Base-by-base conservation (phyloP, 2,329 filamentous ascomycete species). In the Juglanconis sp. region DNA sequence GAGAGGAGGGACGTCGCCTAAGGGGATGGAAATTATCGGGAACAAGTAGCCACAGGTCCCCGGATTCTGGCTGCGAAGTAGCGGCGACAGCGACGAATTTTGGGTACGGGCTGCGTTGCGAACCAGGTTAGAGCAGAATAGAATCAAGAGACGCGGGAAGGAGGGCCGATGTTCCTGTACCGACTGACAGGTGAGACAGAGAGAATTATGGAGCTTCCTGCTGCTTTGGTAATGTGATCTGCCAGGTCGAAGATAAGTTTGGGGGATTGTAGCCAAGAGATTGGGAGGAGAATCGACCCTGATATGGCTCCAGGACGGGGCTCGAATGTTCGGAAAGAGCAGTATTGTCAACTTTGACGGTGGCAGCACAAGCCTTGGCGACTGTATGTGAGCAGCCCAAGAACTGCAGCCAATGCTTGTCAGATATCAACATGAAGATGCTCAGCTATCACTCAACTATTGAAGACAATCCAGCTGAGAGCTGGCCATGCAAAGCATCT, bases 361-460 rank as follows among this genome's bases (percentile, higher is more conserved):
- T 24, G 24, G 24, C 38, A 10, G 38, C 7, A 5, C 38, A 49
- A 15, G 3, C 15, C 7, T 31, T 40, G 3, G n/a, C n/a, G 9
- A 10, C 8, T 36, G 11, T n/a, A 10, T 42, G 38, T 24, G 13
- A 46, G 13, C 34, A 38, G 44, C 17, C 30, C 42, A 13, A 38
- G 46, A 55, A 42, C 36, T 15, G 7, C 34, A 30, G 8, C n/a
- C 32, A 48, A 10, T 15, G 7, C 4, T 15, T 30, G 13, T 4
- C 10, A 8, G 17, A 24, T n/a, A 34, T 36, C 44, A n/a, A 31
- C 32, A 56, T 24, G 9, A 10, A n/a, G 17, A 49, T 11, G 13
- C 24, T 49, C 44, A 56, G 53, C 53, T 56, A 36, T 40, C 32
- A n/a, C 24, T 36, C 38, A 30, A 56, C 53, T 56, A 56, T 48